Conservation (phyloP, 768 basidiomycete genomes). For the Lactarius pseudohatsudake region DNA sequence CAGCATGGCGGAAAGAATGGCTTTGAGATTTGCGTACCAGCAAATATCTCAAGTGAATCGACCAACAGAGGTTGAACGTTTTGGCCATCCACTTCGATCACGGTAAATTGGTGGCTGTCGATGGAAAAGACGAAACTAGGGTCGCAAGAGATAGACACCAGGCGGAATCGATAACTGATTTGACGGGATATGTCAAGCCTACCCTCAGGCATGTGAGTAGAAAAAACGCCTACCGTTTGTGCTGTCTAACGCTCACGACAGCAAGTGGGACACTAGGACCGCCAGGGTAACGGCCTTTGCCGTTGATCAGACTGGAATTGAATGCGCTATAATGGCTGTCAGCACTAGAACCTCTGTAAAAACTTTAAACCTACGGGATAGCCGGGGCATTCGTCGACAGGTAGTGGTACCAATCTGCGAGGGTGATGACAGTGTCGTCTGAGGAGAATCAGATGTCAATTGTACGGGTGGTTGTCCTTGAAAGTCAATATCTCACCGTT, state of each 20-base stretch:
- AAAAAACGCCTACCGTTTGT: neutral
- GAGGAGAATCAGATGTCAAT: neutral
- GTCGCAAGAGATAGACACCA: slow-evolving; percentile 37
- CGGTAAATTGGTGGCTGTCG: slow-evolving; percentile 9
- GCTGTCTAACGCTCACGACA: neutral
- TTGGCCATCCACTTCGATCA: slow-evolving; percentile 27
- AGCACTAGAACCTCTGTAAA: neutral
- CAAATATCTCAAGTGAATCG: slow-evolving; percentile 26
- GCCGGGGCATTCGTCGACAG: neutral
- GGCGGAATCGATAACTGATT: slow-evolving; percentile 47
- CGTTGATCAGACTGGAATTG: slow-evolving; percentile 15
- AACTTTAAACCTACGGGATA: neutral
- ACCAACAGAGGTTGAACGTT: slow-evolving; percentile 25
- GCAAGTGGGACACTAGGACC: slow-evolving; percentile 5
- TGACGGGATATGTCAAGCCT: neutral
- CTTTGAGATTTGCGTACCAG: slow-evolving; percentile 3
- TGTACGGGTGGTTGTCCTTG: neutral
- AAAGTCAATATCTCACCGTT: slow-evolving; percentile 26
- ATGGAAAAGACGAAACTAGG: slow-evolving; percentile 44
- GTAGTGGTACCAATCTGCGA: slow-evolving; percentile 8
- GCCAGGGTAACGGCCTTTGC: slow-evolving; percentile 5
- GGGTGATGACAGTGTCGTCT: neutral
- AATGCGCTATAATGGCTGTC: neutral
- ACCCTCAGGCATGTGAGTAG: neutral
- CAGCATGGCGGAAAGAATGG: neutral